phyloP scores from a whole-genome alignment of 169 alveolate genomes.

The Plasmodium malariae region DNA sequence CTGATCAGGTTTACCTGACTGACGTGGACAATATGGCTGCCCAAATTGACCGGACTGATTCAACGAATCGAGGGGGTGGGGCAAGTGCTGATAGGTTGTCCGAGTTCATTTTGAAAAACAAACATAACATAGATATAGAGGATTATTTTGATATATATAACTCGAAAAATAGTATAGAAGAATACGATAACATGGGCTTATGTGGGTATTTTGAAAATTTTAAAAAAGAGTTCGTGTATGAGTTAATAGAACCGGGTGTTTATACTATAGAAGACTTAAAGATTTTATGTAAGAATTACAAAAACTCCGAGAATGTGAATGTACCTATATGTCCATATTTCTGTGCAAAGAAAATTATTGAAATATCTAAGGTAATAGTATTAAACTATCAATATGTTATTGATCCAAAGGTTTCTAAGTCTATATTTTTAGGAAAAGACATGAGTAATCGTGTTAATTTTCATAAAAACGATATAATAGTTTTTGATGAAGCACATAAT shows the following conservation, averaged over 20 bases:
- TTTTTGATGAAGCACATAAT: constrained; percentile 99
- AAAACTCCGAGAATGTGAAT: constrained; percentile 78
- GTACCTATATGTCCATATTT: constrained; percentile 95
- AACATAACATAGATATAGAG: constrained; percentile 44
- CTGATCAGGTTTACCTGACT: constrained; percentile 83
- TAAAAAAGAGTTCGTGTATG: constrained; percentile 84
- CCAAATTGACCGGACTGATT: constrained; percentile 58
- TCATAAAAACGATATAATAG: constrained; percentile 85
- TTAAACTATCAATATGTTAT: constrained; percentile 96
- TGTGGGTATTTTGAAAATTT: constrained; percentile 91
- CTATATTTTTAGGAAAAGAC: constrained; percentile 56
- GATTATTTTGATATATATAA: constrained; percentile 78
- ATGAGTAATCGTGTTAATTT: constrained; percentile 31
- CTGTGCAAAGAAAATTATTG: constrained; percentile 94
- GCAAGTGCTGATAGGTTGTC: constrained; percentile 68
- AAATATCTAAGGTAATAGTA: constrained; percentile 95
- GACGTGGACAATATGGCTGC: constrained; percentile 82
- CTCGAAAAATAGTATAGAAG: constrained; percentile 69
- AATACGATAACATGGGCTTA: constrained; percentile 84
- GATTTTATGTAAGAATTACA: constrained; percentile 86
- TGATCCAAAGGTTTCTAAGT: constrained; percentile 96
- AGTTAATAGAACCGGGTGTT: constrained; percentile 88
- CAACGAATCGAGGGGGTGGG: too few relatives aligned
- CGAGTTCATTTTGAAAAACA: constrained; percentile 75
- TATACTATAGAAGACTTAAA: constrained; percentile 96